Conservation (phyloP, 768 basidiomycete genomes). For the Sutorius australiensis region DNA sequence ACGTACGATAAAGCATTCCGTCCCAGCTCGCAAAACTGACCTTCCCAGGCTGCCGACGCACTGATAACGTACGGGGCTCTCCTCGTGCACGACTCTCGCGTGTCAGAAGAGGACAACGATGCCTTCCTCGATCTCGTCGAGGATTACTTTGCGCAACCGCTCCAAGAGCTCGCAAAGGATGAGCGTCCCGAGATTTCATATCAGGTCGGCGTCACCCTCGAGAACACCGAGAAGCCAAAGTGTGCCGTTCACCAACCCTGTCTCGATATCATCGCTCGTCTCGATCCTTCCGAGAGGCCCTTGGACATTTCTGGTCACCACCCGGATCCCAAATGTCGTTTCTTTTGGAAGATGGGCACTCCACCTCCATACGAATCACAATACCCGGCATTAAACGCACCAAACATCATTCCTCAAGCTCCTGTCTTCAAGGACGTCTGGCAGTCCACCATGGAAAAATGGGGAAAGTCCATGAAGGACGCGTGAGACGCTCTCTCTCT, state of each 20-base stretch:
- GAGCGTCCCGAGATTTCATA: slow-evolving; percentile 84
- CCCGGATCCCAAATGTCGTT: slow-evolving; percentile 93
- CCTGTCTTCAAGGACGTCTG: slow-evolving; percentile 56
- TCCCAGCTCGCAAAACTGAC: not conserved
- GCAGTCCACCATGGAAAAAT: slow-evolving; percentile 72
- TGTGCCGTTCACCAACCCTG: slow-evolving; percentile 84
- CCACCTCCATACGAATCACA: slow-evolving; percentile 72
- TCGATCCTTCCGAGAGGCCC: slow-evolving; percentile 79
- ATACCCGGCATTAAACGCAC: slow-evolving; percentile 73
- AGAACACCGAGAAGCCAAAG: slow-evolving; percentile 91
- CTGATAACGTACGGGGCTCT: slow-evolving; percentile 84
- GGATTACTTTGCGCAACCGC: slow-evolving; percentile 84
- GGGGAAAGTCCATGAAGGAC: slow-evolving; percentile 85
- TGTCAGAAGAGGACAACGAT: slow-evolving; percentile 76
- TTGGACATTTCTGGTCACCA: slow-evolving; percentile 75
- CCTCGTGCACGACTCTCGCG: slow-evolving; percentile 79
- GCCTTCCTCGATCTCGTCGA: slow-evolving; percentile 86
- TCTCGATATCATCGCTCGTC: slow-evolving; percentile 66
- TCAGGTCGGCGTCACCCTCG: slow-evolving; percentile 93
- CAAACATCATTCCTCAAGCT: slow-evolving; percentile 77
- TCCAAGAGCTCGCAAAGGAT: slow-evolving; percentile 61
- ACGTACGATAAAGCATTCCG: not conserved
- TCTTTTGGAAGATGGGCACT: slow-evolving; percentile 84
- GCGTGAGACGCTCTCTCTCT: slow-evolving; percentile 51
- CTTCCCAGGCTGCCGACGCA: slow-evolving; percentile 69